Evolutionary conservation across 176 grass and related monocot species (phyloP).

Genomic region (Avena eriantha): DNA sequence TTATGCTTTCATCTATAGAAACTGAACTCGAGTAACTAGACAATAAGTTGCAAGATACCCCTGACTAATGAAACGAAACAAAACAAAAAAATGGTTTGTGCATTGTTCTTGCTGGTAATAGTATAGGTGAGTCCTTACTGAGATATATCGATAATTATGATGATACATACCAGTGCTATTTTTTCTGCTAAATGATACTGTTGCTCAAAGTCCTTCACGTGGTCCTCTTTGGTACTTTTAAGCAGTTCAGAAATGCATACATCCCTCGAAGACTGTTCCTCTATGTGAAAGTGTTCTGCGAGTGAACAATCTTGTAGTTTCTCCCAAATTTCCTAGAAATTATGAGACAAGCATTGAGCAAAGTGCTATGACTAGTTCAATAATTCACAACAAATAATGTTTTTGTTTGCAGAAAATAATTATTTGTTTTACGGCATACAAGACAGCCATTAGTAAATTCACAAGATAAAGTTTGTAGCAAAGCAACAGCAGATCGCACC

Average conservation of each 20-base stretch:
- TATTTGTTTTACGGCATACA: background rate
- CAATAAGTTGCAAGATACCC: background rate
- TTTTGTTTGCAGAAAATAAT: background rate
- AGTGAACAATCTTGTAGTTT: conserved; percentile 51
- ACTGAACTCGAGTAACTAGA: background rate
- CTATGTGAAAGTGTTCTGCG: conserved; percentile 23
- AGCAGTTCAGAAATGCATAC: conserved; percentile 50
- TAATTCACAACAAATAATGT: background rate
- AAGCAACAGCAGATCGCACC: conserved; percentile 31
- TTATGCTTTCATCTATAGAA: background rate
- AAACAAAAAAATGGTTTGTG: background rate
- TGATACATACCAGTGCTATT: conserved; percentile 51
- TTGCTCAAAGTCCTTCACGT: conserved; percentile 53
- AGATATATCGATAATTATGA: background rate
- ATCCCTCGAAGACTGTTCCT: conserved; percentile 47
- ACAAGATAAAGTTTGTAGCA: background rate
- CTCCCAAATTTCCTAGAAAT: conserved; percentile 49
- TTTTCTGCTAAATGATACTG: conserved; percentile 60
- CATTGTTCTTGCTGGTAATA: background rate
- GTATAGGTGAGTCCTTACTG: background rate
- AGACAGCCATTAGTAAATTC: background rate
- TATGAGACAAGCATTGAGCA: background rate
- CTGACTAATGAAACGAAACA: background rate
- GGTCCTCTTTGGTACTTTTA: conserved; percentile 37
- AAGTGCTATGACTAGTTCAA: background rate